phyloP scores from a whole-genome alignment of 2,329 filamentous ascomycete genomes.

The Penicillium sp. region DNA sequence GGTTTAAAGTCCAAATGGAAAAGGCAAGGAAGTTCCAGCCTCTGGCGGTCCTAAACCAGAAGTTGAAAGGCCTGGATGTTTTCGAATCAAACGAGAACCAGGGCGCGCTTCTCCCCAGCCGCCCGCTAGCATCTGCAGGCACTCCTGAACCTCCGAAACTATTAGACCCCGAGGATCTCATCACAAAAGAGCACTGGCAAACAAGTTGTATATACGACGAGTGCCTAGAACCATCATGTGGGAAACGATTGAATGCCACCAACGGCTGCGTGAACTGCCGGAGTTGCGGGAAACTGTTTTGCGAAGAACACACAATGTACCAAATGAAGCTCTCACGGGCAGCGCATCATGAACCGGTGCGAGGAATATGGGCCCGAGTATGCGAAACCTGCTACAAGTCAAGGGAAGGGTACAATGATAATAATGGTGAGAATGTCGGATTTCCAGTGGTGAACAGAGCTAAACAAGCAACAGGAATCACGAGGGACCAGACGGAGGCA shows the following conservation, averaged over 20 bases:
- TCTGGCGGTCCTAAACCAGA: conserved; percentile 86
- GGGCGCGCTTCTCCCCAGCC: conserved; percentile 39
- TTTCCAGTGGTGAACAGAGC: background rate
- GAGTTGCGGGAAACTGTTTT: conserved; percentile 89
- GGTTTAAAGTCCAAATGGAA: conserved; percentile 92
- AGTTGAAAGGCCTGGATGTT: conserved; percentile 84
- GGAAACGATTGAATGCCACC: conserved; percentile 71
- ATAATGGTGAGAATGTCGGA: conserved; percentile 52
- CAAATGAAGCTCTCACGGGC: conserved; percentile 95
- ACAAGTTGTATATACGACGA: conserved; percentile 67
- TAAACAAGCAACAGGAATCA: conserved; percentile 48
- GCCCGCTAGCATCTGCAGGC: conserved; percentile 23
- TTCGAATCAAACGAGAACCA: conserved; percentile 85
- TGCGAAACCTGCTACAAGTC: conserved; percentile 99
- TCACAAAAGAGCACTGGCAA: conserved; percentile 89
- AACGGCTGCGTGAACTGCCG: conserved; percentile 90
- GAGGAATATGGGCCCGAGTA: conserved; percentile 89
- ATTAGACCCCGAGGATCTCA: conserved; percentile 81
- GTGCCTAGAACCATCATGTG: conserved; percentile 86
- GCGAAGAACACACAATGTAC: conserved; percentile 98
- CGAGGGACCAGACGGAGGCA: conserved; percentile 67
- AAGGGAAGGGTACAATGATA: conserved; percentile 90
- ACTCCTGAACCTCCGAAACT: conserved; percentile 39
- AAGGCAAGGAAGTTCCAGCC: conserved; percentile 94
- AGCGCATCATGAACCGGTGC: conserved; percentile 82